Base-by-base conservation (phyloP, 2,329 filamentous ascomycete species). In the Trichoderma sp. region DNA sequence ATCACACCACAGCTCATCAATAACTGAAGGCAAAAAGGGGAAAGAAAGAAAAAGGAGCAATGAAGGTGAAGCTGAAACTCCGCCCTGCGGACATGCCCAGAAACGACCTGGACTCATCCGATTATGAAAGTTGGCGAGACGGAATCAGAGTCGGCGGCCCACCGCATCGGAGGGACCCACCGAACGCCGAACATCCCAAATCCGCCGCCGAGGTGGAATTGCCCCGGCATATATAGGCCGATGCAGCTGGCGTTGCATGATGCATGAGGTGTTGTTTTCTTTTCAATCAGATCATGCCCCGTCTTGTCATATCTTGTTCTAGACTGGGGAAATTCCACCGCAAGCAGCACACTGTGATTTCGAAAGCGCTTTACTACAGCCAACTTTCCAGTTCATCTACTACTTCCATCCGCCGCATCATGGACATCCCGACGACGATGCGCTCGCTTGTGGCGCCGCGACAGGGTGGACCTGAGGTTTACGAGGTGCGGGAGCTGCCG, bases 401-500 rank as follows among this genome's bases (percentile, higher is more conserved):
- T 14, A 21, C 12, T 30, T 32, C 24, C 9, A 24, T 39, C 28
- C 4, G 47, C 61, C 4, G 47, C 61, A 74, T 58, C 15, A 82
- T 82, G 81, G 56, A 74, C 2, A 47, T 83, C 61, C 80, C 82
- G n/a, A 56, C 73, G 6, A 84, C 79, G 1, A 86, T 84, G 82
- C 82, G 83, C 72, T 81, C 83, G 6, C 80, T 86, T 47, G 81
- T 83, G 15, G 82, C 83, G 32, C 81, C 78, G 0, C 82, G 79
- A 57, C 80, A 81, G 70, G 81, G 82, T 73, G 74, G 73, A 5
- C 84, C 85, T 0, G 76, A 76, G 0, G 77, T 73, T 9, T 86
- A 82, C 72, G 79, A 83, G 28, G 73, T 87, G 18, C 72, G 76
- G 5, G 82, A 84, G 4, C 70, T 84, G n/a, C 83, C 85, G 0